Base-by-base conservation (phyloP, 2,329 filamentous ascomycete species). In the Eutypa lata region DNA sequence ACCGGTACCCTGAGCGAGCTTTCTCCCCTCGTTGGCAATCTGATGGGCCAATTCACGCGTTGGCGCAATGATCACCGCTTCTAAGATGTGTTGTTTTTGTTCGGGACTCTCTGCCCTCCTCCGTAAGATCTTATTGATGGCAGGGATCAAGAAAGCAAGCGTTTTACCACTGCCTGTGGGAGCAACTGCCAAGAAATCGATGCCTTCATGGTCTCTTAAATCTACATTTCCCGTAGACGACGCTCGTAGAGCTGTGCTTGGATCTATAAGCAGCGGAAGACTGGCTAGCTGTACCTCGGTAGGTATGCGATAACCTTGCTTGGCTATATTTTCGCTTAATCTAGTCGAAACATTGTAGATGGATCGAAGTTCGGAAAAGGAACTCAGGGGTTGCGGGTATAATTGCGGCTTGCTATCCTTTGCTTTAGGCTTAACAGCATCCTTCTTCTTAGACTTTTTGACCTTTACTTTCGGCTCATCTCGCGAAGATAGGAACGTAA, bases 101-200 rank as follows among this genome's bases (percentile, higher is more conserved):
- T 53, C 61, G 48, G 59, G 47, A 45, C 77, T 72, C 38, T 77
- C 72, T 1, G 79, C 75, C 42, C 80, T 73, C 50, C 81, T 73
- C 55, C 80, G 77, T 60, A 90, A 76, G 42, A 96, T 85, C 45
- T 83, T 81, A 65, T 96, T 88, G 61, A 99, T 85, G 3, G 91
- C 80, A 0, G 93, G 92, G 42, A 99, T 89, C 63, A 97, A 72
- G 65, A 97, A 99, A 18, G 91, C 91, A 57, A 99, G 76, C 0
- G 94, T 99, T 77, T 99, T 99, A 44, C 94, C 94, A 68, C 93
- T 97, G 22, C 94, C 94, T 0, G 94, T 99, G 1, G 94, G 94
- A 3, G 94, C 94, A 43, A 97, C 86, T 0, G 90, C 90, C 57
- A 99, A 72, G 38, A 99, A 83, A 74, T 99, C 87, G 4, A 93